These are phyloP conservation scores for Saturnispora hagleri DNA, from an alignment of 805 yeast genomes.

Conservation along the genomic window DNA sequence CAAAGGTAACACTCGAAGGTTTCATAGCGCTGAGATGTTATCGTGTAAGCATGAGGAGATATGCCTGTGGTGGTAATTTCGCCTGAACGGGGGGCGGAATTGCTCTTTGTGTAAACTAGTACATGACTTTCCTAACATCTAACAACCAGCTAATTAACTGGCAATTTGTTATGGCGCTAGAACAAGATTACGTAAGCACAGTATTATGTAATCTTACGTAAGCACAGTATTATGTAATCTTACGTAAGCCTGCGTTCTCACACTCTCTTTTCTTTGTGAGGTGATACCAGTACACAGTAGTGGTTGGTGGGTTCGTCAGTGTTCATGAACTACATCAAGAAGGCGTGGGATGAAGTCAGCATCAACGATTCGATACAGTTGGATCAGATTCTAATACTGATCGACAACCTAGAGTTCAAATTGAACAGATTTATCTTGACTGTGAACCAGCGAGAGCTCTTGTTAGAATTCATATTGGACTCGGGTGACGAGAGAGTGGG, in stretches of 20 bases:
- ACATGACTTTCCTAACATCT: too few relatives aligned
- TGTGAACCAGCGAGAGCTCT: not conserved
- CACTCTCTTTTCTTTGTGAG: not conserved
- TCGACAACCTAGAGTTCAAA: slow-evolving; percentile 2
- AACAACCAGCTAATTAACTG: too few relatives aligned
- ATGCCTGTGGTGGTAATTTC: too few relatives aligned
- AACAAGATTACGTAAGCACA: not conserved
- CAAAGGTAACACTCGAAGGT: too few relatives aligned
- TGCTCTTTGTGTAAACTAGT: too few relatives aligned
- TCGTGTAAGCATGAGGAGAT: too few relatives aligned
- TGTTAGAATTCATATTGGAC: slow-evolving; percentile 5
- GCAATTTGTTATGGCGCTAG: too few relatives aligned
- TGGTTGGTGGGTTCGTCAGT: not conserved
- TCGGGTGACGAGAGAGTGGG: not conserved
- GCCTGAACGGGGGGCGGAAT: too few relatives aligned
- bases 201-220: not conserved
- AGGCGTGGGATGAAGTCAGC: not conserved
- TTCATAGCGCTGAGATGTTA: too few relatives aligned
- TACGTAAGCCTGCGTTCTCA: not conserved
- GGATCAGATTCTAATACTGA: not conserved
- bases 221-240: not conserved
- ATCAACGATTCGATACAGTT: not conserved
- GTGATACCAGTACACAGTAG: too few relatives aligned
- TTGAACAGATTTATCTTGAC: not conserved
- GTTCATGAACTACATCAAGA: not conserved